Base-by-base conservation (phyloP, 2,329 filamentous ascomycete genomes). In the Phialophora chinensis region DNA sequence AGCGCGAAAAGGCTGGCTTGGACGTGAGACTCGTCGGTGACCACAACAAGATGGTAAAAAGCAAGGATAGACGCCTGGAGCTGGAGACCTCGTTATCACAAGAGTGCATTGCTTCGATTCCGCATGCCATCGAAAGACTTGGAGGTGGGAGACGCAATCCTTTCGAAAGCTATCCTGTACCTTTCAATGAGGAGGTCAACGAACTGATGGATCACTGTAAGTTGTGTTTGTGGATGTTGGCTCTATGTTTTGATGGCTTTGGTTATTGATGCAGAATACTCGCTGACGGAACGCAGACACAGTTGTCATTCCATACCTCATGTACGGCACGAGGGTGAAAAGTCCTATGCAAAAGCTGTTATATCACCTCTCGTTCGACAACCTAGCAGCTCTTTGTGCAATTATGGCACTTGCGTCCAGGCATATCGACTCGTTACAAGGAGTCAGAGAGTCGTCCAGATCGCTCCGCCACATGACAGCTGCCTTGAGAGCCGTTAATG, bases 401-500 rank as follows among this genome's bases (percentile, higher is more conserved):
- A 35, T 58, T 27, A 38, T 58, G 55, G 33, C 55, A 58, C 17
- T 23, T 10, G 31, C 55, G 3, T 38, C 55, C 4, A 58, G 55
- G 29, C 33, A 58, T 25, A 29, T 58, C 25, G 55, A 58, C 55
- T n/a, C 55, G n/a, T 31, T 58, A n/a, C 55, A 58, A 6, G 55
- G 55, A 11, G 23, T 20, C 12, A 31, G 20, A 17, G 55, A 44
- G 12, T 58, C 55, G n/a, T 23, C 31, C 17, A 38, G 55, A n/a
- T 38, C 55, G 29, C 55, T 58, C 11, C 31, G 55, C 17, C 55
- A 58, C 29, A 42, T 31, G n/a, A 58, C 35, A 11, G 33, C 55
- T 23, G 33, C 55, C 14, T 29, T 58, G 29, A 38, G 55, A 44
- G 55, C 55, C 14, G 29, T 58, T 11, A 58, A 35, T 10, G 20